Percentiles rank a stretch among this genome's conserved stretches.
Conservation (phyloP, 225 moss, liverwort and hornwort species). For the Ulota crispa region DNA sequence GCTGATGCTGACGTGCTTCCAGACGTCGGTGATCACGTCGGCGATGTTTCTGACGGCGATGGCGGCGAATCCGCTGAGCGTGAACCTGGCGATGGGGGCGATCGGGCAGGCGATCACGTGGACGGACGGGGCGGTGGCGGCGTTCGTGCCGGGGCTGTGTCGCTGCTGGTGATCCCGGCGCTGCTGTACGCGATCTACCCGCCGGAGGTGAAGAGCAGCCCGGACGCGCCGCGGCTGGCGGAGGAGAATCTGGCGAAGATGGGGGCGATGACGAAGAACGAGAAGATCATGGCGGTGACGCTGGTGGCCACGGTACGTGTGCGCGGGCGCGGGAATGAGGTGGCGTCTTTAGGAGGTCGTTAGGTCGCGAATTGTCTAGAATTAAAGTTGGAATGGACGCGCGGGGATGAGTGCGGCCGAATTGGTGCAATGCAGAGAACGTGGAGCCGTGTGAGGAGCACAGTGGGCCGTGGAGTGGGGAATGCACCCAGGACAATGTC, state of each 20-base stretch:
- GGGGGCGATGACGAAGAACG: slow-evolving; percentile 88
- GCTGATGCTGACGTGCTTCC: slow-evolving; percentile 97
- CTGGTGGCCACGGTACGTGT: slow-evolving; percentile 68
- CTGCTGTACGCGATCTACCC: slow-evolving; percentile 81
- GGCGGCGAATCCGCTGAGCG: slow-evolving; percentile 95
- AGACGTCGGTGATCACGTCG: slow-evolving; percentile 87
- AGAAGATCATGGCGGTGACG: slow-evolving; percentile 87
- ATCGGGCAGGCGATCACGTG: slow-evolving; percentile 91
- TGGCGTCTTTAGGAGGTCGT: too few species aligned
- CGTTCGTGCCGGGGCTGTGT: slow-evolving; percentile 78
- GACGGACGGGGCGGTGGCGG: slow-evolving; percentile 98
- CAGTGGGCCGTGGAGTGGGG: too few species aligned
- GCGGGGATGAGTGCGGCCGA: too few species aligned
- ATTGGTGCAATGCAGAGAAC: too few species aligned
- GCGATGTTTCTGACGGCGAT: slow-evolving; percentile 98
- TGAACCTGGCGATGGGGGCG: slow-evolving; percentile 80
- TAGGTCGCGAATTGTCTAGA: too few species aligned
- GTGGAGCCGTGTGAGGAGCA: too few species aligned
- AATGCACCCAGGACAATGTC: too few species aligned
- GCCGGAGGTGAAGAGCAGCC: slow-evolving; percentile 89
- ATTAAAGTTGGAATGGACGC: too few species aligned
- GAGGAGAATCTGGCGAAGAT: slow-evolving; percentile 84
- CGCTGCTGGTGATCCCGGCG: slow-evolving; percentile 75
- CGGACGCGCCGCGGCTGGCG: slow-evolving; percentile 89
- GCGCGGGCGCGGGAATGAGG: too few species aligned